Conservation (phyloP, 202 grass and related monocot species). For the Saccharum hybrid region DNA sequence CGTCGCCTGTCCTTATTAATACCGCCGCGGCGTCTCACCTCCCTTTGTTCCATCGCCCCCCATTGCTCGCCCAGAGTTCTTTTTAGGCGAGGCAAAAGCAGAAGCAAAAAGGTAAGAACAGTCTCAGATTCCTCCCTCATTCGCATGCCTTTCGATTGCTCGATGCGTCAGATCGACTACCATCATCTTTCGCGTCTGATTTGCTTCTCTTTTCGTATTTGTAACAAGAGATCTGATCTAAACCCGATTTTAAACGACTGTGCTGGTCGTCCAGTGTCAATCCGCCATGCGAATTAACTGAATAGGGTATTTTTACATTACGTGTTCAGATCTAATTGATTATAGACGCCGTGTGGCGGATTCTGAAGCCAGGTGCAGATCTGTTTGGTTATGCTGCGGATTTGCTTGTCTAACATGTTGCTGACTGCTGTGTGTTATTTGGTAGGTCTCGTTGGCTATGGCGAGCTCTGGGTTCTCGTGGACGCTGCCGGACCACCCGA, state of each 20-base stretch:
- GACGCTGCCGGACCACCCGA: slow-evolving; percentile 81
- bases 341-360: slow-evolving; percentile 1
- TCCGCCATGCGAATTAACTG: neutral
- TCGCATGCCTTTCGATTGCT: neutral
- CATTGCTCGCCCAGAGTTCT: neutral
- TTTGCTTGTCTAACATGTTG: slow-evolving; percentile 19
- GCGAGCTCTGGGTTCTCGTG: slow-evolving; percentile 55
- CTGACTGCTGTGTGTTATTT: slow-evolving; percentile 23
- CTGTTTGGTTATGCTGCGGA: slow-evolving; percentile 14
- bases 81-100: slow-evolving; percentile 37
- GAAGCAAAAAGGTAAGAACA: slow-evolving; percentile 39
- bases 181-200: neutral
- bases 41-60: neutral
- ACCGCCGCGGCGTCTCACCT: neutral
- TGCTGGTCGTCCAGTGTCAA: neutral
- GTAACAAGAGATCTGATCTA: neutral
- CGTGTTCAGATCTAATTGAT: slow-evolving; percentile 1
- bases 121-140: neutral
- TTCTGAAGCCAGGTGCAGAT: slow-evolving; percentile 14
- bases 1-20: slow-evolving; percentile 39
- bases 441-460: slow-evolving; percentile 56
- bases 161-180: neutral
- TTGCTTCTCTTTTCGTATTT: neutral
- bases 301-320: neutral
- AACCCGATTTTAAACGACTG: neutral